phyloP scores from a whole-genome alignment of 2,329 filamentous ascomycete genomes.

The Teratosphaeria gauchensis region DNA sequence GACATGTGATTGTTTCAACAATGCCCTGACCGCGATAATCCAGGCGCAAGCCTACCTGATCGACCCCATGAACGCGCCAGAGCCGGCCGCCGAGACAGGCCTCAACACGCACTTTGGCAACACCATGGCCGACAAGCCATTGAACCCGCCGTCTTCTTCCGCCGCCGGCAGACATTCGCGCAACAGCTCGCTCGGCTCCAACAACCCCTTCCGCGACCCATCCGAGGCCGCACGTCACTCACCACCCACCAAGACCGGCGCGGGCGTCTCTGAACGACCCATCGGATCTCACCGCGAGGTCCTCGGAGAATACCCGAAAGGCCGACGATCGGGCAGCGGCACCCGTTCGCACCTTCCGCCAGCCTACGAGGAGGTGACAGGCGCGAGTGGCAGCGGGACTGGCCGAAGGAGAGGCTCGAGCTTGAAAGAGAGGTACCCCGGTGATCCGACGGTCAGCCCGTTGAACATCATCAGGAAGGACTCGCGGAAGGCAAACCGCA shows the following conservation, averaged over 20 bases:
- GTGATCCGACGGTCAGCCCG: conserved; percentile 56
- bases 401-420: background rate
- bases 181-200: conserved; percentile 28
- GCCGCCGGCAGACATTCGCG: conserved; percentile 17
- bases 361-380: conserved; percentile 15
- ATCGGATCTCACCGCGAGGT: conserved; percentile 40
- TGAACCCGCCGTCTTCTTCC: conserved; percentile 20
- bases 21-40: background rate
- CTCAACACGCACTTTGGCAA: conserved; percentile 49
- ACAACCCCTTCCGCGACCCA: conserved; percentile 34
- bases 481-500: conserved; percentile 54
- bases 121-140: conserved; percentile 31
- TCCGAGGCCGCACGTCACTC: conserved; percentile 6
- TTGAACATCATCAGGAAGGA: conserved; percentile 58
- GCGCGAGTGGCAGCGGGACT: conserved; percentile 1
- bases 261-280: conserved; percentile 36
- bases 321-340: conserved; percentile 5
- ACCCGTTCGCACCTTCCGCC: conserved; percentile 12
- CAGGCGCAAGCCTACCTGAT: conserved; percentile 48
- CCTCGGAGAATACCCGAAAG: conserved; percentile 21
- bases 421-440: conserved; percentile 49
- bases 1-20: background rate
- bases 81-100: conserved; percentile 58
- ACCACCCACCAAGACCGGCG: conserved; percentile 25
- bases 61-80: conserved; percentile 58